Conservation (phyloP, 495 filamentous ascomycete genomes). For the Tuber indicum region DNA sequence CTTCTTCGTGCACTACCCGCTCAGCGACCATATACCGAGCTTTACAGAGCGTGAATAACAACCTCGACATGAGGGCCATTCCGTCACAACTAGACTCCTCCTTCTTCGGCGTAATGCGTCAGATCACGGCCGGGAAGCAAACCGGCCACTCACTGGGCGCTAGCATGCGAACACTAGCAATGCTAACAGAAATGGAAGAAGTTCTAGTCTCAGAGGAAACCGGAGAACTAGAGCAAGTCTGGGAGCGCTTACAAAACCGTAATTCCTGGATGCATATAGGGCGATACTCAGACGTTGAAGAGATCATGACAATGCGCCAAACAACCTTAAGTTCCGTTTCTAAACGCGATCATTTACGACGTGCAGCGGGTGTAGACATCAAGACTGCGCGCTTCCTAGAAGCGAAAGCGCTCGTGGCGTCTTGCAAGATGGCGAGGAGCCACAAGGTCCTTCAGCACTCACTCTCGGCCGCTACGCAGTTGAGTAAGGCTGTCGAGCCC, state of each 20-base stretch:
- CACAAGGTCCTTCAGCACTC: conserved; percentile 81
- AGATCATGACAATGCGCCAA: conserved; percentile 73
- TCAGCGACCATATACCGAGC: conserved; percentile 67
- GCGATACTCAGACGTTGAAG: conserved; percentile 72
- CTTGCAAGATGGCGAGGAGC: conserved; percentile 65
- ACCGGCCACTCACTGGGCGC: conserved; percentile 57
- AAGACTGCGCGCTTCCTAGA: conserved; percentile 65
- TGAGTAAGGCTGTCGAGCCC: conserved; percentile 63
- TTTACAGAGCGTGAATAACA: conserved; percentile 71
- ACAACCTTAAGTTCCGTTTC: conserved; percentile 75
- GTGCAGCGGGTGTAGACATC: conserved; percentile 51
- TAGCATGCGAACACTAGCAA: conserved; percentile 64
- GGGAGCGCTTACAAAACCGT: conserved; percentile 58
- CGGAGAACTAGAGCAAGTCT: conserved; percentile 56
- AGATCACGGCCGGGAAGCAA: conserved; percentile 51
- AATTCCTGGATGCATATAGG: conserved; percentile 72
- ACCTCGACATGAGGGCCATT: conserved; percentile 51
- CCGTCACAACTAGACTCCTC: conserved; percentile 54
- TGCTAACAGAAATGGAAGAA: conserved; percentile 76
- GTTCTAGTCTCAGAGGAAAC: conserved; percentile 55
- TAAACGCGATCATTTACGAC: conserved; percentile 57
- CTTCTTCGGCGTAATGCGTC: conserved; percentile 57
- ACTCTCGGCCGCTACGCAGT: conserved; percentile 69
- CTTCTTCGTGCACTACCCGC: conserved; percentile 54
- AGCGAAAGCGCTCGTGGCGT: conserved; percentile 63